Evolutionary conservation across 2,329 filamentous ascomycete species (phyloP).

Genomic region (Cladophialophora exuberans): DNA sequence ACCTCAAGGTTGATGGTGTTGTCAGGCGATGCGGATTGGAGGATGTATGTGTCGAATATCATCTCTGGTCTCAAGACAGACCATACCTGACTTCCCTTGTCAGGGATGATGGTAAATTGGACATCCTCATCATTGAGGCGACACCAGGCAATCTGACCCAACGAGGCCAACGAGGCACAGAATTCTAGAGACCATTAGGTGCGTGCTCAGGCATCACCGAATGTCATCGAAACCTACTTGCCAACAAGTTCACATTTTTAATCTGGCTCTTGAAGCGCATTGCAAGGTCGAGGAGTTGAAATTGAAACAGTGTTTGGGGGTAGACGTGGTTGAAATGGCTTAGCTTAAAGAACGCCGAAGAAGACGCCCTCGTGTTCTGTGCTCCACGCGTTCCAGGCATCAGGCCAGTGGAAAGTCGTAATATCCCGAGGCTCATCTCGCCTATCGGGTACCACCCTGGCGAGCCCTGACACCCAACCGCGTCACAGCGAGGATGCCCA

Average conservation of each 20-base stretch:
- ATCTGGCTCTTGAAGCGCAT: constrained; percentile 61
- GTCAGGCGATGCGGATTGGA: constrained; percentile 78
- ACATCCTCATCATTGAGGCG: constrained; percentile 84
- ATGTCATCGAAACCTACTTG: constrained; percentile 46
- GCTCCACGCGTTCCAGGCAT: not conserved
- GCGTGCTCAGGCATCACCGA: constrained; percentile 13
- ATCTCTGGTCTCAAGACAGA: constrained; percentile 72
- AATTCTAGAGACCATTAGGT: constrained; percentile 52
- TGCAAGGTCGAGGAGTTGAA: not conserved
- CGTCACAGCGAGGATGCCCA: not conserved
- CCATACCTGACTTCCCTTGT: constrained; percentile 96
- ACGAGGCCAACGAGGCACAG: constrained; percentile 63
- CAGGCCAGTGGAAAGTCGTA: not conserved
- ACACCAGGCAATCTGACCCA: constrained; percentile 87
- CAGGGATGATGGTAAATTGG: constrained; percentile 93
- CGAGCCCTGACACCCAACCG: not conserved
- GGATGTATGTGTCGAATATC: constrained; percentile 87
- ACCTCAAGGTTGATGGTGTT: constrained; percentile 98
- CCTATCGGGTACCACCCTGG: not conserved
- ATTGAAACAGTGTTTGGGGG: not conserved
- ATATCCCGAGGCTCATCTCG: constrained; percentile 9
- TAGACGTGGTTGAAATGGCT: constrained; percentile 4
- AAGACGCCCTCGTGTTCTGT: not conserved
- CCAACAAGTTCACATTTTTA: constrained; percentile 56
- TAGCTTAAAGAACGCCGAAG: constrained; percentile 11